These are phyloP conservation scores for Scutellaria baicalensis DNA, from an alignment of 257 asterid genomes.

Conservation along the genomic window DNA sequence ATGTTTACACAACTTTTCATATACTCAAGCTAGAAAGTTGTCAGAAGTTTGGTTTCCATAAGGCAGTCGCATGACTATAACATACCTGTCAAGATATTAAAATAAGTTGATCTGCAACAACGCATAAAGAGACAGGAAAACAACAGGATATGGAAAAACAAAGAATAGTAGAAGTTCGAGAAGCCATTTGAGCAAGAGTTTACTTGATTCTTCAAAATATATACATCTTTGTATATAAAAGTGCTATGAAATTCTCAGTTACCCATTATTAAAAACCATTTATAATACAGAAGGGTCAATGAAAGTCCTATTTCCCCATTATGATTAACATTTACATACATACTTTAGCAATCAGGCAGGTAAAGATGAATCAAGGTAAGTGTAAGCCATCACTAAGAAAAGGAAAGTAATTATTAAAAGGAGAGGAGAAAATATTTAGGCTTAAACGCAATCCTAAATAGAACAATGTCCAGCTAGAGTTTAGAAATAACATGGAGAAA, in stretches of 20 bases:
- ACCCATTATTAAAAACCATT: not conserved
- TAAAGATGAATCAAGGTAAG: not conserved
- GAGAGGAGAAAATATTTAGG: too few species aligned
- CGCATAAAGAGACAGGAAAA: not conserved
- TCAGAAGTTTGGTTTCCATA: slow-evolving; percentile 1
- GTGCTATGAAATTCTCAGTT: not conserved
- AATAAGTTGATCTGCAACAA: not conserved
- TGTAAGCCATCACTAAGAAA: too few species aligned
- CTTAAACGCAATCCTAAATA: too few species aligned
- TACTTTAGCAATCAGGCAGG: not conserved
- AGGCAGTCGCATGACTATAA: not conserved
- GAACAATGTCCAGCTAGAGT: too few species aligned
- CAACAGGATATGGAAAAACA: not conserved
- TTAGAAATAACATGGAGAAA: too few species aligned
- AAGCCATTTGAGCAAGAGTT: not conserved
- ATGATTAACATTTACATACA: not conserved
- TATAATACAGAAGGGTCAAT: not conserved
- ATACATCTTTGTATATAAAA: not conserved
- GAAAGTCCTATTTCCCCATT: not conserved
- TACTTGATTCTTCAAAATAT: not conserved
- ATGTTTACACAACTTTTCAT: not conserved
- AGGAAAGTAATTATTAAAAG: too few species aligned
- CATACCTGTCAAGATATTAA: not conserved
- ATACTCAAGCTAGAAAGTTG: not conserved
- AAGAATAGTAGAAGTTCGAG: not conserved